These are phyloP conservation scores for Trichophyton mentagrophytes DNA, from an alignment of 2,329 filamentous ascomycete species.

Conservation along the genomic window DNA sequence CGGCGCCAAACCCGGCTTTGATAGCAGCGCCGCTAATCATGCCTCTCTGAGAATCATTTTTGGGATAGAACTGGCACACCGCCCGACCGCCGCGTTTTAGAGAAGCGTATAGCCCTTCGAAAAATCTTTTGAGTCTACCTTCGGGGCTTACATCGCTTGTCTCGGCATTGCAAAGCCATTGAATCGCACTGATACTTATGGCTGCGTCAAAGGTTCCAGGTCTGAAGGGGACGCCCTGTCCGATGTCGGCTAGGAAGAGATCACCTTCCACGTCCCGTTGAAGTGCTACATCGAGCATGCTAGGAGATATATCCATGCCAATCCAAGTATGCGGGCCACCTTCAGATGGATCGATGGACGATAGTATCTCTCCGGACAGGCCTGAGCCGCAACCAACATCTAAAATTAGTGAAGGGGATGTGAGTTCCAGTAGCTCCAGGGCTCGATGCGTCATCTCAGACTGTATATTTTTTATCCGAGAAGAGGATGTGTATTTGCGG, in stretches of 20 bases:
- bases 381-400: conserved; percentile 95
- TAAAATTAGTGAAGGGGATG: conserved; percentile 71
- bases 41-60: conserved; percentile 77
- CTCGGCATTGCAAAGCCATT: conserved; percentile 97
- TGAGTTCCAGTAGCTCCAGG: conserved; percentile 76
- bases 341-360: conserved; percentile 52
- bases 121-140: conserved; percentile 70
- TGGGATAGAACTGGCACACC: conserved; percentile 96
- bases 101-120: conserved; percentile 79
- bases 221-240: conserved; percentile 87
- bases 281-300: conserved; percentile 93
- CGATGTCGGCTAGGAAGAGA: conserved; percentile 85
- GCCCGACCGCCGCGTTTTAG: conserved; percentile 74
- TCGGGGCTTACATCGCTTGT: conserved; percentile 69
- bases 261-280: conserved; percentile 89
- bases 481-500: conserved; percentile 92
- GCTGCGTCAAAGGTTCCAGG: conserved; percentile 88
- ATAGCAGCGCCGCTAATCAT: conserved; percentile 90
- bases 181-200: conserved; percentile 88
- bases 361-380: conserved; percentile 85
- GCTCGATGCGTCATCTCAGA: conserved; percentile 88
- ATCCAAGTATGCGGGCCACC: conserved; percentile 88
- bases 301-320: conserved; percentile 89
- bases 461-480: conserved; percentile 90
- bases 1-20: conserved; percentile 87